phyloP scores from a whole-genome alignment of 106 monocot genomes.

The Gastrodia elata region DNA sequence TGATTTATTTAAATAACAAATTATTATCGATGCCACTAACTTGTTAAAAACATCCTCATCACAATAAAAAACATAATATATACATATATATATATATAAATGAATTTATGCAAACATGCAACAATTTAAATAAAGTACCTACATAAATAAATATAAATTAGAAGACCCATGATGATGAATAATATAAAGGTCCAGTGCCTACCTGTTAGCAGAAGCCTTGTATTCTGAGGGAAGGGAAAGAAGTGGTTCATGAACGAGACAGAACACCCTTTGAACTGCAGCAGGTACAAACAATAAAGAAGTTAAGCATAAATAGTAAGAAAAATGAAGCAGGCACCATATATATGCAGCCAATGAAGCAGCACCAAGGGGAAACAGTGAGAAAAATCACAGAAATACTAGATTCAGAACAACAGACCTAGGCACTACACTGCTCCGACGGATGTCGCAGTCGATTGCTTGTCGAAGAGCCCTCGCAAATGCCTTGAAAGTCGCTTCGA shows the following conservation, averaged over 20 bases:
- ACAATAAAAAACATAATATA: too few species aligned
- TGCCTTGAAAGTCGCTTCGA: constrained; percentile 96
- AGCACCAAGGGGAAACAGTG: not conserved
- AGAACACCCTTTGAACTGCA: constrained; percentile 5
- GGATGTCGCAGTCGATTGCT: constrained; percentile 74
- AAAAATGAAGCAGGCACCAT: not conserved
- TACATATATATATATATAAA: too few species aligned
- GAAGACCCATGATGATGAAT: too few species aligned
- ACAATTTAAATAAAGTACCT: too few species aligned
- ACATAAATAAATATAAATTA: too few species aligned
- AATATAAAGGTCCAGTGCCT: too few species aligned
- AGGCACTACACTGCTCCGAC: constrained; percentile 61
- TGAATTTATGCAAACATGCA: too few species aligned
- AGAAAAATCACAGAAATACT: not conserved
- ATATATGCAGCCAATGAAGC: not conserved
- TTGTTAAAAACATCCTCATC: too few species aligned
- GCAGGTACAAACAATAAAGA: not conserved
- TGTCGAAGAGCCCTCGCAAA: constrained; percentile 97
- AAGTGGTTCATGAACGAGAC: constrained; percentile 6
- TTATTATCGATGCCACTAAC: too few species aligned
- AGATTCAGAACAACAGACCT: constrained; percentile 40
- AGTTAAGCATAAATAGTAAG: not conserved
- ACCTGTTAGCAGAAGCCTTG: too few species aligned
- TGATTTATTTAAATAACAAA: too few species aligned
- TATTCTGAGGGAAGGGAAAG: too few species aligned